phyloP scores from a whole-genome alignment of 2,329 filamentous ascomycete species.

The Alternaria arborescens region DNA sequence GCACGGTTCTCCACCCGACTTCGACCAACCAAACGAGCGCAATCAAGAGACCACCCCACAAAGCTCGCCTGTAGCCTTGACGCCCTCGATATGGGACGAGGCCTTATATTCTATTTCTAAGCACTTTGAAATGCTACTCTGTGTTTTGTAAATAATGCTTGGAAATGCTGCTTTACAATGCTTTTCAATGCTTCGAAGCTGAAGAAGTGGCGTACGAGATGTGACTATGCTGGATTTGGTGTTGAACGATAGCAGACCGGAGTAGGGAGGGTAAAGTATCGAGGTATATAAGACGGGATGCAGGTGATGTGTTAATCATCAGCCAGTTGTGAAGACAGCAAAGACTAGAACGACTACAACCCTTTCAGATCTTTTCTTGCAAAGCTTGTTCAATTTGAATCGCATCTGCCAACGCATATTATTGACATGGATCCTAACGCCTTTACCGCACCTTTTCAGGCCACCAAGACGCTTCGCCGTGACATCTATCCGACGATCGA shows the following conservation, averaged over 20 bases:
- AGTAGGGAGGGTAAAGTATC: neutral
- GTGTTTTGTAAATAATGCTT: neutral
- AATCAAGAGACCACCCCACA: too few species aligned
- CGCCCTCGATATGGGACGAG: too few species aligned
- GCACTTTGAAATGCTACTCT: neutral
- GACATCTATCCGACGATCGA: constrained; percentile 30
- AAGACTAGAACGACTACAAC: neutral
- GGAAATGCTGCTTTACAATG: neutral
- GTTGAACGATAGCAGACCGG: neutral
- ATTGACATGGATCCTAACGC: constrained; percentile 10
- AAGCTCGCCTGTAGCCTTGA: too few species aligned
- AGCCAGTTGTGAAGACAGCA: too few species aligned
- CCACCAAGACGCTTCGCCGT: constrained; percentile 27
- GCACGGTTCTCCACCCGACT: too few species aligned
- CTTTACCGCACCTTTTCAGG: constrained; percentile 25
- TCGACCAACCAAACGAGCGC: too few species aligned
- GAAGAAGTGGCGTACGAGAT: neutral
- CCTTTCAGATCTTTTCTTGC: neutral
- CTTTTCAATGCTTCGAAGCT: neutral
- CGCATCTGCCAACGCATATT: neutral
- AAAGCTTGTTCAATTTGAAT: neutral
- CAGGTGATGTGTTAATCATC: too few species aligned
- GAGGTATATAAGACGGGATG: neutral
- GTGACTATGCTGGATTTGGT: neutral
- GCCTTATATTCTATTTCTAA: neutral